These are phyloP conservation scores for Acacia acuminata DNA, from an alignment of 306 rosid genomes.

Conservation along the genomic window DNA sequence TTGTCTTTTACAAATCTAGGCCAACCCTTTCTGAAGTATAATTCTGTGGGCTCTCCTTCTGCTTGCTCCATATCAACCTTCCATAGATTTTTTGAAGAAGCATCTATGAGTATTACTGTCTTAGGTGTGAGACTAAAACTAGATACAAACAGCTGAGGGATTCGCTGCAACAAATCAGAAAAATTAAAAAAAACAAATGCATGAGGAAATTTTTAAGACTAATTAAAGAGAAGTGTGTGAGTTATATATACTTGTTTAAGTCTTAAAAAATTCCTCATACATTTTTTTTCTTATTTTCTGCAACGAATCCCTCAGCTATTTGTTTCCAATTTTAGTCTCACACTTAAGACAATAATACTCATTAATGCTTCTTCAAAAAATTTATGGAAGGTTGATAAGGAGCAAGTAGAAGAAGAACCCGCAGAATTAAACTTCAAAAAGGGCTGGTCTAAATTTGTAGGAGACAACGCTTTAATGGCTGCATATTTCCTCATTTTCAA, in stretches of 20 bases:
- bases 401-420: background rate
- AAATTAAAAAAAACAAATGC: background rate
- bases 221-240: too few species aligned
- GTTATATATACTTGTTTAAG: too few species aligned
- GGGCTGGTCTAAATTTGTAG: background rate
- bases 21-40: slow-evolving; percentile 6
- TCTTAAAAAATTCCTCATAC: too few species aligned
- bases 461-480: background rate
- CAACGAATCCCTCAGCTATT: background rate
- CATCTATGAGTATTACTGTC: background rate
- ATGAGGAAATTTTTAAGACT: too few species aligned
- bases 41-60: too few species aligned
- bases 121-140: background rate
- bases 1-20: background rate
- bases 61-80: background rate
- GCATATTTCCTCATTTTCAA: background rate
- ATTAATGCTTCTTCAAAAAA: background rate
- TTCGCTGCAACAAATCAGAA: too few species aligned
- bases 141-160: too few species aligned
- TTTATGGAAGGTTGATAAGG: background rate
- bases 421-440: background rate
- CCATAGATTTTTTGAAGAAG: background rate
- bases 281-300: too few species aligned
- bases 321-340: background rate
- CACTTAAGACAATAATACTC: background rate